Percentiles rank a stretch among this genome's conserved stretches.
Evolutionary conservation across 1,284 basidiomycete genomes (phyloP).

Genomic region (Rhodotorula glutinis): DNA sequence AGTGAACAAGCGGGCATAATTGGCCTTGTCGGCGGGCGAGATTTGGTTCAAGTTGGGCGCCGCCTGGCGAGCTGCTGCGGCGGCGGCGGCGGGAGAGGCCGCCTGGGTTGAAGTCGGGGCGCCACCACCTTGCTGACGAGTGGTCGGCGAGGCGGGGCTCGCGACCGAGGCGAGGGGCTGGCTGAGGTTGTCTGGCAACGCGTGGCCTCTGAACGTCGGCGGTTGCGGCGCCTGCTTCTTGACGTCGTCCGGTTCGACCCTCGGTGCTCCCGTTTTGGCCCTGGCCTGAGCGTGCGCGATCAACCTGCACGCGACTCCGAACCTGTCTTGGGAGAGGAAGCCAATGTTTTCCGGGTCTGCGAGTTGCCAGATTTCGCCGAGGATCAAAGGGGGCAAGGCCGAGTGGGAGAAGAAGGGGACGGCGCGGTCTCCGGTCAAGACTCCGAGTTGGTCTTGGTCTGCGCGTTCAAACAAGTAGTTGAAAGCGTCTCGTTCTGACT

Average conservation of each 20-base stretch:
- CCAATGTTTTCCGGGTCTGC: conserved; percentile 92
- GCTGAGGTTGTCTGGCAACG: conserved; percentile 49
- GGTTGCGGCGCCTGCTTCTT: conserved; percentile 58
- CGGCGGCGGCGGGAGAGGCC: not conserved
- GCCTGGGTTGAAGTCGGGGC: conserved; percentile 15
- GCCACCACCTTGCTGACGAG: conserved; percentile 13
- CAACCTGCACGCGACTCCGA: conserved; percentile 78
- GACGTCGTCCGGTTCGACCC: conserved; percentile 52
- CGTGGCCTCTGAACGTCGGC: conserved; percentile 76
- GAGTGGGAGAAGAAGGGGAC: conserved; percentile 45
- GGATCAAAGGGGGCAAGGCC: conserved; percentile 62
- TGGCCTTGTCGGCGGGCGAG: conserved; percentile 71
- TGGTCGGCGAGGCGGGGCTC: conserved; percentile 6
- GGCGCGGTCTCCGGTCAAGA: conserved; percentile 45
- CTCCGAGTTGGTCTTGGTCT: conserved; percentile 43
- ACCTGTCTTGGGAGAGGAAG: conserved; percentile 78
- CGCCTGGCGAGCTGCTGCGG: conserved; percentile 46
- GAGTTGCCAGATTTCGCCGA: conserved; percentile 91
- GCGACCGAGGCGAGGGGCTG: conserved; percentile 18
- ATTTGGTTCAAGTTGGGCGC: conserved; percentile 56
- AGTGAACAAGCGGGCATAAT: conserved; percentile 75
- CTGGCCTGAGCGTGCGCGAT: conserved; percentile 90
- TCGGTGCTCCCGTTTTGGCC: conserved; percentile 61
- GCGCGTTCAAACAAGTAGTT: conserved; percentile 35
- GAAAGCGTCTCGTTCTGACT: conserved; percentile 26